Conservation (phyloP, 768 basidiomycete genomes). For the Sutorius australiensis region DNA sequence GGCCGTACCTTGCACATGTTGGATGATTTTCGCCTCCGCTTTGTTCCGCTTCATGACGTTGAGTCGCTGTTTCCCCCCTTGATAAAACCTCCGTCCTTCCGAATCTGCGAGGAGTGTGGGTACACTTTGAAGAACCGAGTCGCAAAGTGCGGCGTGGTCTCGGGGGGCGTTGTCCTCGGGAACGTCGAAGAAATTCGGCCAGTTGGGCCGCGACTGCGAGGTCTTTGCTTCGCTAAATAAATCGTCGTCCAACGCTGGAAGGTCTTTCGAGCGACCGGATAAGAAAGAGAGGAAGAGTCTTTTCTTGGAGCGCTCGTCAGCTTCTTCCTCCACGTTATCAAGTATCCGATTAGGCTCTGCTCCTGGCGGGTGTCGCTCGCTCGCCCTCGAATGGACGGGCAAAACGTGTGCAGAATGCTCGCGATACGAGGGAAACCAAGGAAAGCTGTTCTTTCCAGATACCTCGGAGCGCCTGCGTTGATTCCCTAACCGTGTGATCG, state of each 20-base stretch:
- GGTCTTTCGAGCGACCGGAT: slow-evolving; percentile 6
- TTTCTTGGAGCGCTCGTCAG: slow-evolving; percentile 3
- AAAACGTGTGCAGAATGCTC: not conserved
- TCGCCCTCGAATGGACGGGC: not conserved
- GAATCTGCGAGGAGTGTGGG: slow-evolving; percentile 6
- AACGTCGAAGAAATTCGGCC: slow-evolving; percentile 21
- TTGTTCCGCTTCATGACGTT: slow-evolving; percentile 32
- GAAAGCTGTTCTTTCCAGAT: not conserved
- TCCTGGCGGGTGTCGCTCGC: not conserved
- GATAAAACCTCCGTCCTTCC: slow-evolving; percentile 28
- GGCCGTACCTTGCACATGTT: slow-evolving; percentile 45
- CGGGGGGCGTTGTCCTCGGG: slow-evolving; percentile 16
- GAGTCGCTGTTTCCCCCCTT: slow-evolving; percentile 28
- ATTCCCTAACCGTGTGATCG: slow-evolving; percentile 3
- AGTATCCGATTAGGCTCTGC: not conserved
- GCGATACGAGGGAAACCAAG: not conserved
- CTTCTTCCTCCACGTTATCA: slow-evolving; percentile 11
- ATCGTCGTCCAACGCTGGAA: slow-evolving; percentile 19
- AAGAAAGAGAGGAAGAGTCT: slow-evolving; percentile 16
- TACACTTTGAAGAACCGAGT: not conserved
- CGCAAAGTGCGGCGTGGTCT: slow-evolving; percentile 13
- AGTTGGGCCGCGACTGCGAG: slow-evolving; percentile 22
- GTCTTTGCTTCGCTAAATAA: slow-evolving; percentile 26
- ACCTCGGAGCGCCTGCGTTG: slow-evolving; percentile 4
- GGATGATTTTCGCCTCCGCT: slow-evolving; percentile 35